Conservation (phyloP, 23 red algal genomes). For the Gracilaria caudata region DNA sequence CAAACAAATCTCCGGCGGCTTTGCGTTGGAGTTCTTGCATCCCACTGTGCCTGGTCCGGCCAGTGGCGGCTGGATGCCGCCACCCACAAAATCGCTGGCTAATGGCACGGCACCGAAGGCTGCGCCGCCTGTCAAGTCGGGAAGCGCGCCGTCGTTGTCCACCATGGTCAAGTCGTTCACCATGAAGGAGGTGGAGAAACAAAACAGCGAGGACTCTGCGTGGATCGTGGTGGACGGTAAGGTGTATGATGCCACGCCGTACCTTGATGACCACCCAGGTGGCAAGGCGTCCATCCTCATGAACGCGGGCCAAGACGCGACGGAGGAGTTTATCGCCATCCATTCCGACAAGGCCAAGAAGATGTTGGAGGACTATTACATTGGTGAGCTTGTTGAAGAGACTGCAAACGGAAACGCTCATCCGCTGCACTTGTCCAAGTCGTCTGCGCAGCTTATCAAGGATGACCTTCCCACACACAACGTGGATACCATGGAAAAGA, state of each 20-base stretch:
- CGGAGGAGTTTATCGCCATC: slow-evolving; percentile 93
- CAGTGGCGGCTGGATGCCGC: slow-evolving; percentile 90
- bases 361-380: slow-evolving; percentile 89
- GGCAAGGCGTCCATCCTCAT: slow-evolving; percentile 90
- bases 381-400: slow-evolving; percentile 74
- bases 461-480: slow-evolving; percentile 67
- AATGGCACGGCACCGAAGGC: slow-evolving; percentile 18
- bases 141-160: slow-evolving; percentile 51
- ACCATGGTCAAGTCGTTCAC: slow-evolving; percentile 77
- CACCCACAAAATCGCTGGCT: slow-evolving; percentile 37
- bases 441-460: slow-evolving; percentile 76
- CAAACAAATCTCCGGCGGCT: slow-evolving; percentile 36
- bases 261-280: slow-evolving; percentile 95
- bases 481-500: slow-evolving; percentile 13
- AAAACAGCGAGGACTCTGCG: slow-evolving; percentile 74
- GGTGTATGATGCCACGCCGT: slow-evolving; percentile 95
- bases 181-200: slow-evolving; percentile 77
- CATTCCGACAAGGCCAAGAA: slow-evolving; percentile 82
- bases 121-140: slow-evolving; percentile 34
- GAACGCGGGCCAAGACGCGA: slow-evolving; percentile 86
- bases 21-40: slow-evolving; percentile 88
- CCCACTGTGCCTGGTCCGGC: slow-evolving; percentile 88
- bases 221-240: slow-evolving; percentile 95
- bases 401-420: slow-evolving; percentile 7
- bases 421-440: slow-evolving; percentile 66